These are phyloP conservation scores for Murraya koenigii DNA, from an alignment of 345 rosid species.

Conservation along the genomic window DNA sequence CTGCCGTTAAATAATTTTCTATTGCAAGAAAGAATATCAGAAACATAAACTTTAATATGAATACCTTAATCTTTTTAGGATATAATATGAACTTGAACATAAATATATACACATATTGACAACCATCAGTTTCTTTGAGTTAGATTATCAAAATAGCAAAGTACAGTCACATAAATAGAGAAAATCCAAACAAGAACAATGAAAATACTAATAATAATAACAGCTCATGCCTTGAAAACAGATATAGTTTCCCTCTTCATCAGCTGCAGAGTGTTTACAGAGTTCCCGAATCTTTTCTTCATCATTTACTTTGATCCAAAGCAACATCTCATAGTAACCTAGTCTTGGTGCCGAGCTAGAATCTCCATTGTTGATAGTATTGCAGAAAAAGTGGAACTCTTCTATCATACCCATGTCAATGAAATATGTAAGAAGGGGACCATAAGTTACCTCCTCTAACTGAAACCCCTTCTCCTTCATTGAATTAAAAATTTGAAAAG, in stretches of 20 bases:
- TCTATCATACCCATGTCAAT: conserved; percentile 63
- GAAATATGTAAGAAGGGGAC: conserved; percentile 62
- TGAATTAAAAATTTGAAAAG: conserved; percentile 35
- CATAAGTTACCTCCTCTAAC: conserved; percentile 56
- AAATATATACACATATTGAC: not conserved
- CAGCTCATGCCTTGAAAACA: conserved; percentile 40
- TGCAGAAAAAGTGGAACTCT: conserved; percentile 48
- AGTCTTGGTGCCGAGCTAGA: conserved; percentile 39
- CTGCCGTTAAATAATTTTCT: not conserved
- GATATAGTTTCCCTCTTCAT: conserved; percentile 23
- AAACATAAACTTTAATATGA: not conserved
- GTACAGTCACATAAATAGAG: not conserved
- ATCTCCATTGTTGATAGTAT: conserved; percentile 38
- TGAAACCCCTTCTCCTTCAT: conserved; percentile 77
- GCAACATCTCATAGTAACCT: conserved; percentile 87
- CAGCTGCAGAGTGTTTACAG: conserved; percentile 31
- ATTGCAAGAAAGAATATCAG: not conserved
- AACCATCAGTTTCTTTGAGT: not conserved
- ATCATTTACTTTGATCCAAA: conserved; percentile 46
- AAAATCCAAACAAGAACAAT: not conserved
- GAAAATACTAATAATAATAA: not conserved
- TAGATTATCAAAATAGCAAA: not conserved
- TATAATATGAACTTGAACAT: not conserved
- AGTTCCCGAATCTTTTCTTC: conserved; percentile 59
- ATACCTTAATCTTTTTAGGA: not conserved